Conservation (phyloP, 371 early-diverging fungal genomes). For the Thermomucor indicae-seudaticae region DNA sequence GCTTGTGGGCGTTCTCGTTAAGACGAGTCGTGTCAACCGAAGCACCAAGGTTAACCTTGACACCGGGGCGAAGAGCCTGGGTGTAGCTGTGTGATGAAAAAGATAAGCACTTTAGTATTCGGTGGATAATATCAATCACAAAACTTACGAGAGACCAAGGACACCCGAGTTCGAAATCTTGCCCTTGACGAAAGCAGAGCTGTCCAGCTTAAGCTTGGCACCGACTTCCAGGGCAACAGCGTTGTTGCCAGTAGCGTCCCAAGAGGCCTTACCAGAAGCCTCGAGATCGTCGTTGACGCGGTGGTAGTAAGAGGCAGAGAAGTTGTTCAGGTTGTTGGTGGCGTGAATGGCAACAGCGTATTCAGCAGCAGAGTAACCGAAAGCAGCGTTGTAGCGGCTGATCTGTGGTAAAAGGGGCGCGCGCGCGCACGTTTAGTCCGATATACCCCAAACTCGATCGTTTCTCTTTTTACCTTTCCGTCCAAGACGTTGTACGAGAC, state of each 20-base stretch:
- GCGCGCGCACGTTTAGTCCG: no score
- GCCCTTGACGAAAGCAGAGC: conserved; percentile 89
- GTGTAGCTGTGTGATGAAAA: conserved; percentile 64
- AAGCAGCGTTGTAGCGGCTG: conserved; percentile 80
- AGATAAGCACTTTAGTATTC: neutral
- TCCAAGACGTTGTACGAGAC: conserved; percentile 87
- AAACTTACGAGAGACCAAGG: conserved; percentile 73
- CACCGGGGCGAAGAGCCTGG: conserved; percentile 90
- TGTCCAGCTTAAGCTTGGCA: conserved; percentile 90
- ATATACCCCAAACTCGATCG: neutral
- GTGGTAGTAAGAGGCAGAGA: conserved; percentile 95
- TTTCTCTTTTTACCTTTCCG: conserved; percentile 51
- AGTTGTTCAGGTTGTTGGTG: conserved; percentile 63
- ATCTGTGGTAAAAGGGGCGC: conserved; percentile 37
- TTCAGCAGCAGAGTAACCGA: conserved; percentile 85
- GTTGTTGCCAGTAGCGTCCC: conserved; percentile 75
- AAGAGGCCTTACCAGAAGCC: conserved; percentile 91
- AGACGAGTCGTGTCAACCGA: conserved; percentile 89
- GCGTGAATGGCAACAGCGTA: conserved; percentile 88
- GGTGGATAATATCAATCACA: conserved; percentile 2
- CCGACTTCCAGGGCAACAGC: conserved; percentile 91
- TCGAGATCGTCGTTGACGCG: conserved; percentile 85
- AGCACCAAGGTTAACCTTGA: conserved; percentile 92
- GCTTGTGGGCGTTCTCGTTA: conserved; percentile 92
- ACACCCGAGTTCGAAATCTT: conserved; percentile 95